Percentiles rank a stretch among this genome's conserved stretches.
These are phyloP conservation scores for Carpinus fangiana DNA, from an alignment of 306 rosid species.

Conservation along the genomic window DNA sequence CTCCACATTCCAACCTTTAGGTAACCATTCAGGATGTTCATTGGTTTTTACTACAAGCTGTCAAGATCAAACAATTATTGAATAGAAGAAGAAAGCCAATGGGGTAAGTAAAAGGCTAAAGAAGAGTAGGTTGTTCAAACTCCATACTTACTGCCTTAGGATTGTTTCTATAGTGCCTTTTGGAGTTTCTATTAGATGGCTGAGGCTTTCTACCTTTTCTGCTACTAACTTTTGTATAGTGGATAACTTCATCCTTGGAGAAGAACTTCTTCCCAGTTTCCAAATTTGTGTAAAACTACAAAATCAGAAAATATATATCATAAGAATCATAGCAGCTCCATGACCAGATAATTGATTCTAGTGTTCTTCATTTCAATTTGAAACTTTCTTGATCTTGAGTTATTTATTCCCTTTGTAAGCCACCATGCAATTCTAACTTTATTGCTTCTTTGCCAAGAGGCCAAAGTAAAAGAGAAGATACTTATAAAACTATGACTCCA, in stretches of 20 bases:
- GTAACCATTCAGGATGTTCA: conserved; percentile 82
- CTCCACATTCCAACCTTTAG: conserved; percentile 75
- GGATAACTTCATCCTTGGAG: conserved; percentile 39
- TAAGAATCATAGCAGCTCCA: conserved; percentile 3
- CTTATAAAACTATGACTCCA: no score
- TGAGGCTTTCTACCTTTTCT: conserved; percentile 15
- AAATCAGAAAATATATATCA: conserved; percentile 19
- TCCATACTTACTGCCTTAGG: conserved; percentile 52
- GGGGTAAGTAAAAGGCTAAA: conserved; percentile 10
- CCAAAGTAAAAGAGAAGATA: no score
- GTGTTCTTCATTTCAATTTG: conserved; percentile 6
- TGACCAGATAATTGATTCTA: background rate
- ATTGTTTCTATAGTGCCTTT: conserved; percentile 22
- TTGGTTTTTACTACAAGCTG: conserved; percentile 47
- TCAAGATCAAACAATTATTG: conserved; percentile 15
- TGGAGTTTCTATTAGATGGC: conserved; percentile 25
- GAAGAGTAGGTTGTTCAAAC: conserved; percentile 13
- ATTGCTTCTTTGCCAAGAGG: no score
- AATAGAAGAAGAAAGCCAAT: conserved; percentile 19
- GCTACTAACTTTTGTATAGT: conserved; percentile 33
- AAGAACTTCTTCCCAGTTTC: conserved; percentile 44
- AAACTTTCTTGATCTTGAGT: background rate
- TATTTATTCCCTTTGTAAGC: no score
- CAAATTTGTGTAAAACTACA: conserved; percentile 37
- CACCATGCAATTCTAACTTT: no score